phyloP scores from a whole-genome alignment of 257 asterid species.

The Solanum dulcamara region DNA sequence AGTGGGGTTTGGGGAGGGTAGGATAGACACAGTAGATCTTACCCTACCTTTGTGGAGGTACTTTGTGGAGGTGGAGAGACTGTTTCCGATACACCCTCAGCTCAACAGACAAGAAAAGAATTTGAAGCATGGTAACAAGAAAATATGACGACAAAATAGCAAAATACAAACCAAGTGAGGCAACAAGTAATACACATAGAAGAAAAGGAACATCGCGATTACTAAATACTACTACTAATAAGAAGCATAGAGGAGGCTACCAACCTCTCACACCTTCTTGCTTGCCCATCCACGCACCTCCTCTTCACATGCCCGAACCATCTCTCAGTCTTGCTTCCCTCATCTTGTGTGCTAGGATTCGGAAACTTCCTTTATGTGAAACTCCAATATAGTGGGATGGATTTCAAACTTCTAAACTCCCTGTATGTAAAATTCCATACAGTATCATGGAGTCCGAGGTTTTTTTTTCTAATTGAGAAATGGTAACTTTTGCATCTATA shows the following conservation, averaged over 20 bases:
- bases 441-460: not conserved
- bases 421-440: not conserved
- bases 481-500: too few species aligned
- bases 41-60: too few species aligned
- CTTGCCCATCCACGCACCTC: not conserved
- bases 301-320: not conserved
- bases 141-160: too few species aligned
- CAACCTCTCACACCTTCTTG: not conserved
- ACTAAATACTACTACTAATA: not conserved
- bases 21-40: too few species aligned
- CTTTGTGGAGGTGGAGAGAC: too few species aligned
- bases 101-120: too few species aligned
- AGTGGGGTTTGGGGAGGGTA: too few species aligned
- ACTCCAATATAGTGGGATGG: not conserved
- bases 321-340: not conserved
- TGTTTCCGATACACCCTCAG: too few species aligned
- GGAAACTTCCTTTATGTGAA: not conserved
- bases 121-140: too few species aligned
- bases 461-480: too few species aligned
- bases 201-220: not conserved
- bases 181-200: not conserved
- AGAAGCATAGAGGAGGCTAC: not conserved
- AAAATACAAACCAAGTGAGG: too few species aligned
- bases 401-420: not conserved
- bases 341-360: not conserved